phyloP scores from a whole-genome alignment of 148 eudicot genomes.

The Nepenthes mirabilis region DNA sequence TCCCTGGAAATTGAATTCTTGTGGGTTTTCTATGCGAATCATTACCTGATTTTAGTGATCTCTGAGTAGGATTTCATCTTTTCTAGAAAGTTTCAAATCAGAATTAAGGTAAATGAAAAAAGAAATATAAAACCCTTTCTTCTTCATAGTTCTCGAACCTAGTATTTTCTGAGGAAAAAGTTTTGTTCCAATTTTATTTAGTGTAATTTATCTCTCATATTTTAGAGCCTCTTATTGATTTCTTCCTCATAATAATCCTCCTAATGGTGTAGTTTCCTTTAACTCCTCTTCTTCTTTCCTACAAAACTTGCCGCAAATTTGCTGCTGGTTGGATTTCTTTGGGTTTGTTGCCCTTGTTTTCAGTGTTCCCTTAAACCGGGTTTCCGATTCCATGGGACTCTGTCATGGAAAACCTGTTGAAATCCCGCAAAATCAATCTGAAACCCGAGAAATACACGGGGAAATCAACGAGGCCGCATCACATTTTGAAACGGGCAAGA shows the following conservation, averaged over 20 bases:
- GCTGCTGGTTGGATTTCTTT: neutral
- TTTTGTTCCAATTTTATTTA: neutral
- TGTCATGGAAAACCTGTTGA: slow-evolving; percentile 88
- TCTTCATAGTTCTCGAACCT: neutral
- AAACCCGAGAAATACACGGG: slow-evolving; percentile 11
- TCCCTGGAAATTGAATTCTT: neutral
- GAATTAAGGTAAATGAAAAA: neutral
- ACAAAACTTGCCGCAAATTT: neutral
- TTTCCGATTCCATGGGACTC: slow-evolving; percentile 65
- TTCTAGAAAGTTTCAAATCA: too few relatives aligned
- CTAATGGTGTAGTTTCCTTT: slow-evolving; percentile 12
- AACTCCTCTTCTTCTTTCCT: neutral
- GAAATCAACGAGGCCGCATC: neutral
- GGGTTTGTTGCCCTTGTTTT: neutral
- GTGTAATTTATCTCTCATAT: neutral
- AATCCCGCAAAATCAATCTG: slow-evolving; percentile 32
- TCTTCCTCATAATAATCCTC: neutral
- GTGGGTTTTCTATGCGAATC: neutral
- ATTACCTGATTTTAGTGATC: neutral
- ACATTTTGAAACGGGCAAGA: slow-evolving; percentile 4
- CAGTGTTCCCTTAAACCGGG: slow-evolving; percentile 16
- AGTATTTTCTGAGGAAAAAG: neutral
- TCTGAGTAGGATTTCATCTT: neutral
- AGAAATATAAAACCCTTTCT: neutral
- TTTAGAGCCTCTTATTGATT: neutral